Conservation (phyloP, 2,329 filamentous ascomycete genomes). For the Onygenales sp. region DNA sequence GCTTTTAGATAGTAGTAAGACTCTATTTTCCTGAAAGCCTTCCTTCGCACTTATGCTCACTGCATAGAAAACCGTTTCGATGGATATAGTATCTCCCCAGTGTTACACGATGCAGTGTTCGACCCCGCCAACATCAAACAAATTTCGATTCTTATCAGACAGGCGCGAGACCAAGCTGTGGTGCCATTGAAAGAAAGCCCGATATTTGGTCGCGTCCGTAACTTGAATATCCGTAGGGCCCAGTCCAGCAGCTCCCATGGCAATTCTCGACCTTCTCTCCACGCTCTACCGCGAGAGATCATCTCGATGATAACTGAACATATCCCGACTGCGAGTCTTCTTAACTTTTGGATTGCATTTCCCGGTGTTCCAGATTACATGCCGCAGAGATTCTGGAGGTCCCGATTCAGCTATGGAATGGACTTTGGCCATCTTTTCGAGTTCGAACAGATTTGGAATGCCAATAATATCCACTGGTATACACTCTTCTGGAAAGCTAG, state of each 20-base stretch:
- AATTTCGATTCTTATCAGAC: background rate
- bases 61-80: background rate
- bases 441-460: background rate
- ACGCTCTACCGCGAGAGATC: background rate
- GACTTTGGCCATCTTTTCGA: conserved; percentile 4
- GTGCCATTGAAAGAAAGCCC: background rate
- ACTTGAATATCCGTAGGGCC: background rate
- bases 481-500: conserved; percentile 4
- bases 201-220: conserved; percentile 1
- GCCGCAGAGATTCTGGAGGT: conserved; percentile 3
- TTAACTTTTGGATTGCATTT: background rate
- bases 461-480: background rate
- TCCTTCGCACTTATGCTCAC: background rate
- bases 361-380: background rate
- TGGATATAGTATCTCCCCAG: background rate
- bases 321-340: background rate
- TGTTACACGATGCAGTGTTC: background rate
- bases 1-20: background rate
- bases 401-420: conserved; percentile 1
- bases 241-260: background rate
- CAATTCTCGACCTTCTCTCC: background rate
- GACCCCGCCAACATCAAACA: background rate
- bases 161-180: background rate
- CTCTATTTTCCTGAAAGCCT: background rate
- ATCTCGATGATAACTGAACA: background rate